Evolutionary conservation across 148 eudicot genomes (phyloP), one percentile per base, ranked within the genome.

Genomic region (Camellia lanceoleosa): DNA sequence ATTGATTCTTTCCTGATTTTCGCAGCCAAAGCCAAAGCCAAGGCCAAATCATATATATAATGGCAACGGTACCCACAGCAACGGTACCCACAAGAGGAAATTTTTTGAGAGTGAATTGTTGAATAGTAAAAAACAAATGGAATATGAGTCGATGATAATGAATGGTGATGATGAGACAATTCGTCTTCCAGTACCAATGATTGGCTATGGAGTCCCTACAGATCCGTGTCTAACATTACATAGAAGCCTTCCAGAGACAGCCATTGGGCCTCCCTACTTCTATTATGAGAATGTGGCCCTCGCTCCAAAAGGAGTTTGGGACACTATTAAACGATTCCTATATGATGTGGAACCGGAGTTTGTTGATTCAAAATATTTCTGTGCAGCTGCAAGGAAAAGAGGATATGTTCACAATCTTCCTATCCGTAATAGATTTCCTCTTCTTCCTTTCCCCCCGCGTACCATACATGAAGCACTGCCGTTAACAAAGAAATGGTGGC

Each of bases 291-390:
- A 95, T 80, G 97, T 95, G 18, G 99, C 99, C 0, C 86, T 91
- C 30, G 87, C 97, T 72, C 97, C 97, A 0, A 93, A 93, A 84
- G 97, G 99, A 41, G 93, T 89, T 16, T 95, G 99, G 99, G 97
- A 92, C 55, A 92, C 87, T 2, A 93, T 95, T 8, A 88, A 92
- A 0, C 87, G 91, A 2, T 92, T 90, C 70, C 77, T 95, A 0
- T 93, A 87, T 54, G 97, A 95, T 10, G 75, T 95, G 2, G 92
- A 90, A 43, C 97, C 97, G 0, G 99, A 93, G 61, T 95, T 95
- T 75, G 97, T 95, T 0, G 99, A 95, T 71, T 95, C 99, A 0
- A 95, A 92, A 80, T 87, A 75, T 30, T 90, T 93, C 20, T 92
- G 90, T 77, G 95, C 97, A 38, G 89, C 94, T 61, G 94, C 94